Conservation (phyloP, 257 asterid species). For the Salvia hispanica region DNA sequence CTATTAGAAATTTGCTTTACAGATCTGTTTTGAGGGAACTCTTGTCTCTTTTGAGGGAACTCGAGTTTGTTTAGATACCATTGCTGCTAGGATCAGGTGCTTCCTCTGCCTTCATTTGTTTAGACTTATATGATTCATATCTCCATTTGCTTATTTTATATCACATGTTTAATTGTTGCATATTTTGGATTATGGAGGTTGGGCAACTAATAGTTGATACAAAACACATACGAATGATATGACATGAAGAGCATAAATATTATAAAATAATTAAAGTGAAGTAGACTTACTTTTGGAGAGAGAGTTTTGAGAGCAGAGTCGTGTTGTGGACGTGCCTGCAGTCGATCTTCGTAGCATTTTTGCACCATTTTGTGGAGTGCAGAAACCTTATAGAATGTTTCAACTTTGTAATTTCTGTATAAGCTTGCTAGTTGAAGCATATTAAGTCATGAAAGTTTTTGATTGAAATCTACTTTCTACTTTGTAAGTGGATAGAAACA, state of each 20-base stretch:
- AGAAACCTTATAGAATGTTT: slow-evolving; percentile 41
- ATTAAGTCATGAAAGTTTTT: not conserved
- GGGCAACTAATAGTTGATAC: not conserved
- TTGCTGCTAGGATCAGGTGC: too few species aligned
- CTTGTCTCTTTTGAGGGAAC: too few species aligned
- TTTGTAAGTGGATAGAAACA: not conserved
- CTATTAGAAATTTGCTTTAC: too few species aligned
- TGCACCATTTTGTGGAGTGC: slow-evolving; percentile 60
- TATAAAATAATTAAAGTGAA: not conserved
- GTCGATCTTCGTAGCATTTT: slow-evolving; percentile 47
- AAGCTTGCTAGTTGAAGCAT: not conserved
- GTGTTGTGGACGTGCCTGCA: slow-evolving; percentile 39
- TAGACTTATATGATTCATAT: too few species aligned
- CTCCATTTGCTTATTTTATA: too few species aligned
- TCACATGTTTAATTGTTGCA: too few species aligned
- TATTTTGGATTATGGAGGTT: not conserved
- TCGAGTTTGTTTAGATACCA: too few species aligned
- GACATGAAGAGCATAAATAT: slow-evolving; percentile 2
- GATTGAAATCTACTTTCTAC: slow-evolving; percentile 8
- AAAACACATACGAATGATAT: not conserved
- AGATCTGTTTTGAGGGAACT: too few species aligned
- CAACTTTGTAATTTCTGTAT: not conserved
- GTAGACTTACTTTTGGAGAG: slow-evolving; percentile 58
- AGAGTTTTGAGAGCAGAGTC: slow-evolving; percentile 52
- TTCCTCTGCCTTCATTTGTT: too few species aligned